phyloP scores from a whole-genome alignment of 768 basidiomycete genomes.

The Tylopilus plumbeoviolaceoides region DNA sequence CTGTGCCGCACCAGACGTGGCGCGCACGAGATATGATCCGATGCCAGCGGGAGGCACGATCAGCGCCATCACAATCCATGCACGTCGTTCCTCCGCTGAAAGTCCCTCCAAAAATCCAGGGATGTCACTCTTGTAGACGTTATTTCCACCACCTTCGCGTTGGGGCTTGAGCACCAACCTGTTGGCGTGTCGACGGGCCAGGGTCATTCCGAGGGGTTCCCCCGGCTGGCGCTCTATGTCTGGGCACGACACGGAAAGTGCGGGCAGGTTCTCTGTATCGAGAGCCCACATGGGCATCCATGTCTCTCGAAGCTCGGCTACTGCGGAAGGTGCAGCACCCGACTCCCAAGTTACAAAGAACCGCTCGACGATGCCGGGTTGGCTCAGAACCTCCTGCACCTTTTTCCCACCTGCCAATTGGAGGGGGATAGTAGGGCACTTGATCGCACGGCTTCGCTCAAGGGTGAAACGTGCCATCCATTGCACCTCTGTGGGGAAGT shows the following conservation, averaged over 20 bases:
- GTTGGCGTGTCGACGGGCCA: constrained; percentile 32
- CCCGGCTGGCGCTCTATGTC: not conserved
- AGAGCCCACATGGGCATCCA: constrained; percentile 93
- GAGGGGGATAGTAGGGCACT: constrained; percentile 86
- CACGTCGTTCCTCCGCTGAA: constrained; percentile 57
- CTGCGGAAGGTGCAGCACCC: constrained; percentile 18
- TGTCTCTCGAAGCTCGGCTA: constrained; percentile 58
- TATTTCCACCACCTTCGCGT: constrained; percentile 97
- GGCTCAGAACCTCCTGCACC: constrained; percentile 83
- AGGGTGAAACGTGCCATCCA: constrained; percentile 75
- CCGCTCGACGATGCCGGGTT: constrained; percentile 65
- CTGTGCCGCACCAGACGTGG: constrained; percentile 36
- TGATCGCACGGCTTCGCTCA: constrained; percentile 82
- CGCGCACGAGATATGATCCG: constrained; percentile 73
- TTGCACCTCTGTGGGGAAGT: constrained; percentile 62
- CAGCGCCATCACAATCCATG: constrained; percentile 96
- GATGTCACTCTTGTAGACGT: constrained; percentile 84
- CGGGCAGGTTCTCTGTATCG: constrained; percentile 20
- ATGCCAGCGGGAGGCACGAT: constrained; percentile 72
- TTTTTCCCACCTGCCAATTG: constrained; percentile 98
- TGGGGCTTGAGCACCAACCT: constrained; percentile 91
- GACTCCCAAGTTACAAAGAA: constrained; percentile 50
- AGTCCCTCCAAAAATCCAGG: constrained; percentile 69
- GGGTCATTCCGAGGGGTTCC: constrained; percentile 20
- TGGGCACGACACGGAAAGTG: not conserved